Base-by-base conservation (phyloP, 768 basidiomycete species). In the Boletus bicolor region DNA sequence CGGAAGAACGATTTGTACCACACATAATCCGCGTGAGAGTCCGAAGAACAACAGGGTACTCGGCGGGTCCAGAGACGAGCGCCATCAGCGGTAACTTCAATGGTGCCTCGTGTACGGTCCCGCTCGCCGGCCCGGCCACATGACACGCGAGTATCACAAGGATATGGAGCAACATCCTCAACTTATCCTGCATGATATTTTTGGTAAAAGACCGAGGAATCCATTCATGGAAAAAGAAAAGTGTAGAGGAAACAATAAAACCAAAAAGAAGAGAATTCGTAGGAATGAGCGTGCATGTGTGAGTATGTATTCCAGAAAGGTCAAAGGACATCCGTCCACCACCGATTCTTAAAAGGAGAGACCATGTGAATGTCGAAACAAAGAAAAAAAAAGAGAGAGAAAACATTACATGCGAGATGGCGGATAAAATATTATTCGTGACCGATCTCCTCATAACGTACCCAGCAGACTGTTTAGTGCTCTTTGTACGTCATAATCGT, bases 401-500 rank as follows among this genome's bases (percentile, higher is more conserved):
- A 38, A 55, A 64, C 42, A 53, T 55, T 58, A 70, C 61, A 63
- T 36, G 30, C 44, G 56, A 64, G 59, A 62, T 63, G 56, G 55
- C 55, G 38, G 38, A 58, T 65, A 55, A 39, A 39, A 61, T 62
- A 59, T 55, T 14, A 49, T 19, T 38, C 41, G 19, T 48, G 26
- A 42, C 55, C 43, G 19, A 34, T 51, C 55, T 45, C 45, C 41
- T 64, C 60, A 63, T 57, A 56, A 39, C 36, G 56, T 42, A 47
- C 79, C 80, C 56, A 95, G 73, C 55, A 94, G 72, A 58, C 81
- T 86, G 68, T 94, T 91, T 54, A 93, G 72, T 17, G 92, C 88
- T 65, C 78, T 82, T 63, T 77, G 85, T 37, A 96, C 81, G 68
- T 94, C 87, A 65, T 96, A 97, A 53, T 84, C 85, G 66, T 89